Percentiles rank a stretch among this genome's conserved stretches.
Conservation (phyloP, 2,329 filamentous ascomycete genomes). For the Epichloe sylvatica region DNA sequence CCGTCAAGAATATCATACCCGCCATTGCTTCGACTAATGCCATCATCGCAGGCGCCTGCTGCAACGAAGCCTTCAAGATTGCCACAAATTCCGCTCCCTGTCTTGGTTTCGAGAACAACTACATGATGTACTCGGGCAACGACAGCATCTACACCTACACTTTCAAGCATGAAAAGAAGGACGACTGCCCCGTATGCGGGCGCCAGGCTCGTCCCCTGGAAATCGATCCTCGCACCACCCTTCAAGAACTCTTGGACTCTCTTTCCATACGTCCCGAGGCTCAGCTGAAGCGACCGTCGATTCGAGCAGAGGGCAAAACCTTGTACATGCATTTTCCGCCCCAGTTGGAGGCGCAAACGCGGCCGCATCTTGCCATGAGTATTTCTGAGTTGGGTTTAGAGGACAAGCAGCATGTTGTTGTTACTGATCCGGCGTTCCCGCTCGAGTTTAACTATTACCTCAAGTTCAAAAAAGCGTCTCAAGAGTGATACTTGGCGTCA, state of each 20-base stretch:
- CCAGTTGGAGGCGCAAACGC: constrained; percentile 69
- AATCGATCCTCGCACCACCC: constrained; percentile 55
- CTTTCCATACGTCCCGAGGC: constrained; percentile 73
- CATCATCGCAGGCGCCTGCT: constrained; percentile 88
- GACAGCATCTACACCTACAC: constrained; percentile 95
- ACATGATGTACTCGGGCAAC: constrained; percentile 99
- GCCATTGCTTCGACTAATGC: constrained; percentile 97
- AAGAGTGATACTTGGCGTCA: not conserved
- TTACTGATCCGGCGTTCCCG: constrained; percentile 81
- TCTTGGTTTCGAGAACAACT: constrained; percentile 68
- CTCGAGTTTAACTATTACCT: constrained; percentile 50
- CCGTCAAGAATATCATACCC: constrained; percentile 98
- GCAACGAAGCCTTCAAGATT: constrained; percentile 94
- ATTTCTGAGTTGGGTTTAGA: constrained; percentile 57
- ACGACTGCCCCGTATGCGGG: constrained; percentile 89
- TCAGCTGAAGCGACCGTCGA: constrained; percentile 85
- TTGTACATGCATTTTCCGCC: constrained; percentile 81
- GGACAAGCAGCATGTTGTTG: constrained; percentile 76
- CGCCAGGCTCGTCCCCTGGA: constrained; percentile 62
- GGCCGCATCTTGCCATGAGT: constrained; percentile 67
- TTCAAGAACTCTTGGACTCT: constrained; percentile 75
- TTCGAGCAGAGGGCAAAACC: constrained; percentile 65
- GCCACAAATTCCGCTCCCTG: constrained; percentile 69
- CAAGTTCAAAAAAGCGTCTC: constrained; percentile 25
- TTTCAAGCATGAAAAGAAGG: constrained; percentile 86